These are phyloP conservation scores for Golubevia pallescens DNA, from an alignment of 1,284 basidiomycete genomes.

Conservation along the genomic window DNA sequence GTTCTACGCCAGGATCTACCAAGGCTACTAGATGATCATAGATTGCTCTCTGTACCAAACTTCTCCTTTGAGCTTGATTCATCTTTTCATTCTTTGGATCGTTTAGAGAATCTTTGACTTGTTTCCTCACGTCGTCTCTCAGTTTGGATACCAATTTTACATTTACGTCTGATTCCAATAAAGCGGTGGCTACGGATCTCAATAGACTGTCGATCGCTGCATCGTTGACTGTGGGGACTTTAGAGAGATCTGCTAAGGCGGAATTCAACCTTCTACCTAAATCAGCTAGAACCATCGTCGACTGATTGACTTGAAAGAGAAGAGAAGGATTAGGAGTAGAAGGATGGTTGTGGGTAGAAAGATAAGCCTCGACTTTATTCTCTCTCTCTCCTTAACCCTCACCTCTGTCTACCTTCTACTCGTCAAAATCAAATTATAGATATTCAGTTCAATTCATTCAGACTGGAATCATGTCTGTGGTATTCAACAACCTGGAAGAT, in stretches of 20 bases:
- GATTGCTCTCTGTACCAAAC: constrained; percentile 43
- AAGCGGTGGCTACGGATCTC: constrained; percentile 91
- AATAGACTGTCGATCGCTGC: constrained; percentile 71
- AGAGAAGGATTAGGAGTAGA: too few species aligned
- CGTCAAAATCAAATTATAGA: too few species aligned
- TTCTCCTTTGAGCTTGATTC: constrained; percentile 47
- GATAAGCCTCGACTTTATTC: too few species aligned
- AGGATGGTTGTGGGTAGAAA: too few species aligned
- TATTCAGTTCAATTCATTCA: too few species aligned
- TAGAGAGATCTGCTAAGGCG: constrained; percentile 87
- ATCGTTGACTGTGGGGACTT: constrained; percentile 79
- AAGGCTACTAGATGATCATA: constrained; percentile 92
- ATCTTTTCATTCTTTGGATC: constrained; percentile 31
- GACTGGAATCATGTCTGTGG: too few species aligned
- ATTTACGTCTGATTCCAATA: constrained; percentile 97
- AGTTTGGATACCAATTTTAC: constrained; percentile 90
- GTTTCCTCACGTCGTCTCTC: constrained; percentile 75
- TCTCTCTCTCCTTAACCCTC: too few species aligned
- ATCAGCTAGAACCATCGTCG: constrained; percentile 99
- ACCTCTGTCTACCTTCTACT: too few species aligned
- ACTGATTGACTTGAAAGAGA: too few species aligned
- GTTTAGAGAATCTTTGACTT: constrained; percentile 72
- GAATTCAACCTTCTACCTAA: constrained; percentile 91
- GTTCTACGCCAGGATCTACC: constrained; percentile 77
- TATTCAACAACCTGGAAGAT: too few species aligned